Evolutionary conservation across 306 rosid genomes (phyloP), one percentile per base, ranked within the genome.

Genomic region (Dalbergia cochinchinensis): DNA sequence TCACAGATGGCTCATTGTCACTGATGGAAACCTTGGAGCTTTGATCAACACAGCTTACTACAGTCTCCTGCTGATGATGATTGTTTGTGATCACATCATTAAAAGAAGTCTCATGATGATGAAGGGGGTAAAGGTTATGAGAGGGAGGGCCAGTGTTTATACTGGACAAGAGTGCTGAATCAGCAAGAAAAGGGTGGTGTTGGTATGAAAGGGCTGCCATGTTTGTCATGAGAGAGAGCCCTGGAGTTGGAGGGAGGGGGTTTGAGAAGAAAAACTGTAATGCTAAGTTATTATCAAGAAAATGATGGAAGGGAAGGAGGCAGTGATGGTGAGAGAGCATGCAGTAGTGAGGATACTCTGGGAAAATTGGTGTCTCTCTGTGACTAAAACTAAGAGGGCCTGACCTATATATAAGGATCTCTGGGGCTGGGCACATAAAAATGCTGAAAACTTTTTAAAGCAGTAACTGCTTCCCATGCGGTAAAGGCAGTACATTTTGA

Each of bases 131-230:
- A 11, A 5, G 60, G 20, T 54, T 10, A 61, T 81, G 88, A 66
- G 93, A 44, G 47, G 72, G 59, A 39, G 15, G 12, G 11, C 13
- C 34, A 34, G 82, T 45, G 85, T 82, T 63, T 35, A 58, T 60
- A 55, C 41, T 83, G 73, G 86, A 73, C 61, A 86, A 82, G 71
- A 83, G 78, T 81, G 86, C 11, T 5, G 91, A 78, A 76, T 90
- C 92, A 78, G 82, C 76, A 70, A 82, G 87, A 69, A 86, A 78
- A 71, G 89, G 84, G 19, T 83, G 88, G 77, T 82, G 80, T 19
- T 85, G 91, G 84, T 58, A 79, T 79, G 97, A 88, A 86, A 86
- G 89, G 81, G 96, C 88, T 71, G 92, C 97, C 97, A 93, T 81
- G 1, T 39, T 89, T 89, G 50, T 54, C 6, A 15, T 64, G 68